phyloP scores from a whole-genome alignment of 805 yeast genomes.

The Yamadazyma ubonensis region DNA sequence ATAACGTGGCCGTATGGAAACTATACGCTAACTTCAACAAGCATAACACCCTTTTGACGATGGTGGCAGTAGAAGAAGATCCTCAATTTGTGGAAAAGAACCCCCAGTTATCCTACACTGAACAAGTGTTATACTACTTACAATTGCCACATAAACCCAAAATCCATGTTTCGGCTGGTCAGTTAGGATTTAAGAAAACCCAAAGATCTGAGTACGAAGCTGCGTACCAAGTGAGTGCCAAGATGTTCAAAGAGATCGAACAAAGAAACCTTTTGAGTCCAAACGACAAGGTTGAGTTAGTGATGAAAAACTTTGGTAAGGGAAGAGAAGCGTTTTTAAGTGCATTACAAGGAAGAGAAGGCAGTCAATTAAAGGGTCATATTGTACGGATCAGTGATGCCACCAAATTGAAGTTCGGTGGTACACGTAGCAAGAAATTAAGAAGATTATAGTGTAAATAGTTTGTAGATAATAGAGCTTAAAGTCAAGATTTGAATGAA shows the following conservation, averaged over 20 bases:
- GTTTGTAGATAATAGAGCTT: conserved; percentile 1
- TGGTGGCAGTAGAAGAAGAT: conserved; percentile 70
- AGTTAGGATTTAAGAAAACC: conserved; percentile 83
- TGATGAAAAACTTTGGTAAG: conserved; percentile 80
- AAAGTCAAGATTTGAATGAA: not conserved
- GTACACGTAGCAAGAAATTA: conserved; percentile 77
- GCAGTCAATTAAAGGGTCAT: conserved; percentile 61
- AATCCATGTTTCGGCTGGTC: conserved; percentile 74
- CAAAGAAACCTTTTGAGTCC: conserved; percentile 54
- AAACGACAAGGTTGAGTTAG: conserved; percentile 65
- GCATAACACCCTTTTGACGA: conserved; percentile 80
- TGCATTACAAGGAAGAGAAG: conserved; percentile 89
- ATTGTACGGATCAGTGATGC: conserved; percentile 72
- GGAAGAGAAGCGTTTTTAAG: conserved; percentile 85
- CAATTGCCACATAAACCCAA: conserved; percentile 76
- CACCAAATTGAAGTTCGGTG: conserved; percentile 88
- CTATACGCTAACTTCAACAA: conserved; percentile 74
- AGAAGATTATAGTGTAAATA: conserved; percentile 58
- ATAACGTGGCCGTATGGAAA: conserved; percentile 58
- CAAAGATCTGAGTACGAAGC: conserved; percentile 94
- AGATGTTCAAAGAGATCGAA: conserved; percentile 68
- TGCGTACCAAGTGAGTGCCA: conserved; percentile 76
- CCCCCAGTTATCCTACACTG: conserved; percentile 55
- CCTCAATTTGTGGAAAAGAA: conserved; percentile 55
- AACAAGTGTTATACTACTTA: conserved; percentile 73